Evolutionary conservation across 1,139 yeast genomes (phyloP), one percentile per base, ranked within the genome.

Genomic region (Blastobotrys aristatus): DNA sequence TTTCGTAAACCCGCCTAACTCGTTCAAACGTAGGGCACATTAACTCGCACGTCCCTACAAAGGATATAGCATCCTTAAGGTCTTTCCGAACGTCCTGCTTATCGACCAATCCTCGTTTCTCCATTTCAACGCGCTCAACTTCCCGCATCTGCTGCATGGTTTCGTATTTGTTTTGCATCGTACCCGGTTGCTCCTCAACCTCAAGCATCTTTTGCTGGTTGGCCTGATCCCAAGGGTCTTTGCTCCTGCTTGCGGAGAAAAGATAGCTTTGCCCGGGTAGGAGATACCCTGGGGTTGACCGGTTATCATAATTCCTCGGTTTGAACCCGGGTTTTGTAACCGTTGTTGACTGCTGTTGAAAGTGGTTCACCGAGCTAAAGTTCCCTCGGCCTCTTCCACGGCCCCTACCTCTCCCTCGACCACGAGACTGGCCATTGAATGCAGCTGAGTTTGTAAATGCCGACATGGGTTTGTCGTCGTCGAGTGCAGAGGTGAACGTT

Each of bases 21-120:
- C 98, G 75, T 67, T 94, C 98, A 67, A 84, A 92, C 0, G 80
- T 78, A 0, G 99, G 97, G 66, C 98, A 92, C 97, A 90, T 92
- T 54, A 88, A 96, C 39, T 72, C 65, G 67, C 98, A 94, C 0
- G 95, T 78, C 2, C 99, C 99, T 51, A 79, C 79, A 61, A 94
- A 94, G 1, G 76, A 66, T 44, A 90, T 88, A 1, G 98, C 98
- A 55, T 90, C 96, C 51, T 79, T 82, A 29, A 94, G 72, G 50
- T 84, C 82, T 63, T 90, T 89, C 40, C 89, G 79, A 1, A 79
- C 80, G 56, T 88, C 89, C 56, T 89, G 96, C 36, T 83, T 85
- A 65, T 94, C 98, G 2, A 94, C 97, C 11, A 89, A 70, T 0
- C 96, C 95, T 46, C 80, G 69, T 1, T 70, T 66, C 60, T 90